These are phyloP conservation scores for Penicillium cataractarum DNA, from an alignment of 495 filamentous ascomycete genomes.

Conservation along the genomic window DNA sequence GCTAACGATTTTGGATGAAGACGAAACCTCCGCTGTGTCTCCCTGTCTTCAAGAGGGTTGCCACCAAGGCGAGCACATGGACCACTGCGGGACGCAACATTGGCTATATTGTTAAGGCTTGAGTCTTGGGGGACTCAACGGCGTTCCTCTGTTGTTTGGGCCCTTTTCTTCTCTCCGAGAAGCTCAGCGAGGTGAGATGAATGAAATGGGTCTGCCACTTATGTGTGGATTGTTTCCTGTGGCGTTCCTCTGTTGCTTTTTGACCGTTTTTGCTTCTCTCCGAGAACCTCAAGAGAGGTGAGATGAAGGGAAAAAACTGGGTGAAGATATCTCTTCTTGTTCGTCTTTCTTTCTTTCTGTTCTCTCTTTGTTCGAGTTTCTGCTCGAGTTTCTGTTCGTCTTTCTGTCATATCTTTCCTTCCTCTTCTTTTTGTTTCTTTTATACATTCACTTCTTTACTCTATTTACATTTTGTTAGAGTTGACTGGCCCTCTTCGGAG, in stretches of 20 bases:
- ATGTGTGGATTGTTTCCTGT: background rate
- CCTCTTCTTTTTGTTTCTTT: background rate
- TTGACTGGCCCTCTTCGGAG: slow-evolving; percentile 2
- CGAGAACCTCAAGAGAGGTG: slow-evolving; percentile 16
- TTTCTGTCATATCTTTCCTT: no score
- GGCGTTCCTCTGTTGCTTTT: slow-evolving; percentile 12
- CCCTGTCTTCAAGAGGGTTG: no score
- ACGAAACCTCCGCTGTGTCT: no score
- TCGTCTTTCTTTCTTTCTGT: background rate
- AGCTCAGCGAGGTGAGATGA: slow-evolving; percentile 16
- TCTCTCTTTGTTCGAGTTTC: no score
- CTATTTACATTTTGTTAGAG: background rate
- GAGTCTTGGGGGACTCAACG: background rate
- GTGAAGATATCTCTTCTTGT: background rate
- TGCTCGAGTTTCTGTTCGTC: background rate
- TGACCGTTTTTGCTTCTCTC: slow-evolving; percentile 19
- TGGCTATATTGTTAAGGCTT: no score
- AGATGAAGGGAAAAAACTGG: slow-evolving; percentile 15
- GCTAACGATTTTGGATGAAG: no score
- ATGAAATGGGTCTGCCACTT: background rate
- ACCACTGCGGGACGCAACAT: no score
- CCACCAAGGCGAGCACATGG: no score
- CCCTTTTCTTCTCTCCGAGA: slow-evolving; percentile 18
- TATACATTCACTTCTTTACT: background rate
- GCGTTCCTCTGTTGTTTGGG: slow-evolving; percentile 12